Evolutionary conservation across 2,329 filamentous ascomycete species (phyloP), one percentile per base, ranked within the genome.

Genomic region (Penicillium sclerotiorum): DNA sequence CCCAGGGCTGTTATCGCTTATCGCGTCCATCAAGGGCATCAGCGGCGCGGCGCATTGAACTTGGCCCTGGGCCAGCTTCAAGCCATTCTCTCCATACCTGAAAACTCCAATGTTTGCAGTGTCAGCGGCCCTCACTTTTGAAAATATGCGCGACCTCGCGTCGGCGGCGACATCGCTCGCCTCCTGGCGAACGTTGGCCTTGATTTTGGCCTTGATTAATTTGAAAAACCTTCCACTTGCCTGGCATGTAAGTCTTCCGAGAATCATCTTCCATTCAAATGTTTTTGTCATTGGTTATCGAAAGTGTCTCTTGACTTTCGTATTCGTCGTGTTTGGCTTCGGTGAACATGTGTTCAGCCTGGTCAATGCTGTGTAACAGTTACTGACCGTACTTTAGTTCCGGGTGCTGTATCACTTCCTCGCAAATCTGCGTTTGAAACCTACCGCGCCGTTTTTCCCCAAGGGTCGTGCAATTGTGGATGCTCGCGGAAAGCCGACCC

Each of bases 381-480:
- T 36, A 36, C 55, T 62, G 45, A 62, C 37, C 13, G 28, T 37
- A 23, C 32, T 43, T 57, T 52, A 86, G 82, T 73, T 79, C 54
- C 83, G 84, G 46, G 71, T 87, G 56, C 77, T 82, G 67, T 80
- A 81, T 62, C 73, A 79, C 59, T 79, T 85, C 65, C 63, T 81
- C 59, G 72, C 73, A 53, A 83, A 86, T 65, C 70, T 80, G 57
- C 68, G 80, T 49, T 64, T 80, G 49, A 78, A 77, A 55, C 76
- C 76, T 38, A 71, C 73, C 47, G 74, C 74, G 51, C 69, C 70
- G 18, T 78, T 81, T 54, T 75, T 77, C 51, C 67, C 52, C 23
- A 68, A 62, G 37, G 66, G 68, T 7, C 66, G 62, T 32, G 56
- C 59, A 4, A 57, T 64, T 23, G 61, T 38, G 81, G 62, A 66